phyloP scores from a whole-genome alignment of 1,139 yeast species.

The Blastobotrys proliferans region DNA sequence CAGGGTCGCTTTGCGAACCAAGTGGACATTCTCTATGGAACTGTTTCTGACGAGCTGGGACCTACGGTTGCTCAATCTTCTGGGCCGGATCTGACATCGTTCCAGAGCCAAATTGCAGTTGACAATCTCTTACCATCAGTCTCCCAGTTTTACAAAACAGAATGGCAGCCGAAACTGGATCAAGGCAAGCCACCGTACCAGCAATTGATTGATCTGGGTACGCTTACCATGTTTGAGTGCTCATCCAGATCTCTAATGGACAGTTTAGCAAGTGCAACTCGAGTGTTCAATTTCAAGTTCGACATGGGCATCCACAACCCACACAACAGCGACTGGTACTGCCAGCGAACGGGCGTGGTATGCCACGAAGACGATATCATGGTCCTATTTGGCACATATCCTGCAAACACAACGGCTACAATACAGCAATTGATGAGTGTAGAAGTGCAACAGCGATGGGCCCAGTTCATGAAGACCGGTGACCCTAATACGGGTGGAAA shows the following conservation, averaged over 20 bases:
- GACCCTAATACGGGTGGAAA: constrained; percentile 20
- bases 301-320: constrained; percentile 30
- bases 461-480: constrained; percentile 27
- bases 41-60: constrained; percentile 28
- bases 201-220: constrained; percentile 17
- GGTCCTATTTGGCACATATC: constrained; percentile 8
- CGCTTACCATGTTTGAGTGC: constrained; percentile 25
- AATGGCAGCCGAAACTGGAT: background rate
- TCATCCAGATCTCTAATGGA: too few species aligned
- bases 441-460: constrained; percentile 32
- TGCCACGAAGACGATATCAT: constrained; percentile 33
- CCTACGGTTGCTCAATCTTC: constrained; percentile 17
- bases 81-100: too few species aligned
- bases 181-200: background rate
- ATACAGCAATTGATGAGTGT: constrained; percentile 20
- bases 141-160: background rate
- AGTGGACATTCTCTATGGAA: constrained; percentile 29
- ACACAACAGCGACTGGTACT: constrained; percentile 21
- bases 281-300: constrained; percentile 28
- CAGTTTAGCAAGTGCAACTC: too few species aligned
- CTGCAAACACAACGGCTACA: constrained; percentile 16
- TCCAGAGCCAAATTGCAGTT: too few species aligned
- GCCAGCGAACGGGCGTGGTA: constrained; percentile 21
- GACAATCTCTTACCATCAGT: background rate
- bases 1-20: constrained; percentile 22